Evolutionary conservation across 805 yeast genomes (phyloP), one percentile per base, ranked within the genome.

Genomic region (Hanseniaspora pseudoguilliermondii): DNA sequence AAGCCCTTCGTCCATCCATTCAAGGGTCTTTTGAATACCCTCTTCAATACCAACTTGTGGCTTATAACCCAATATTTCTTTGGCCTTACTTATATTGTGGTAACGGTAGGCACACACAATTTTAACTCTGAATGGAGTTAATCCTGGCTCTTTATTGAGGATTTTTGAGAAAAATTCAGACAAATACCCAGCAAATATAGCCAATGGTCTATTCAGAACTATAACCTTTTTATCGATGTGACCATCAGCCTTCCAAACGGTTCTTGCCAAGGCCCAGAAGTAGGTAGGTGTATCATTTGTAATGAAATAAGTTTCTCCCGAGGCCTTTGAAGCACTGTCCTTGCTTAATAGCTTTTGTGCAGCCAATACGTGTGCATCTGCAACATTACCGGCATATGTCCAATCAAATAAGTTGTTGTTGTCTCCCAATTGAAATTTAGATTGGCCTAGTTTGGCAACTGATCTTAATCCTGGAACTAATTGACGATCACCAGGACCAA

Each of bases 401-500:
- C 96, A 90, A 68, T 93, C 99, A 64, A 91, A 93, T 56, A 93
- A 71, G 66, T 93, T 93, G 67, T 86, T 81, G 71, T 93, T 93
- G 67, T 88, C 95, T 61, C 99, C 98, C 49, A 93, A 75, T 71
- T 93, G 99, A 69, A 87, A 87, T 68, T 85, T 85, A 23, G 93
- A 84, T 69, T 91, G 96, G 9, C 95, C 95, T 55, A 79, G 72
- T 57, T 77, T 77, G 3, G 95, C 89, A 46, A 87, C 96, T 16
- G 77, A 77, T 65, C 96, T 80, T 58, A 93, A 74, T 3, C 95
- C 95, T 13, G 98, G 98, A 47, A 93, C 93, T 64, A 93, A 73
- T 68, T 93, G 99, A 59, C 98, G 80, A 68, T 93, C 98, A 46
- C 98, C 97, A 6, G 97, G 98, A 5, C 98, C 99, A 72, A 93